Base-by-base conservation (phyloP, 169 alveolate genomes). In the Perkinsus marinus region DNA sequence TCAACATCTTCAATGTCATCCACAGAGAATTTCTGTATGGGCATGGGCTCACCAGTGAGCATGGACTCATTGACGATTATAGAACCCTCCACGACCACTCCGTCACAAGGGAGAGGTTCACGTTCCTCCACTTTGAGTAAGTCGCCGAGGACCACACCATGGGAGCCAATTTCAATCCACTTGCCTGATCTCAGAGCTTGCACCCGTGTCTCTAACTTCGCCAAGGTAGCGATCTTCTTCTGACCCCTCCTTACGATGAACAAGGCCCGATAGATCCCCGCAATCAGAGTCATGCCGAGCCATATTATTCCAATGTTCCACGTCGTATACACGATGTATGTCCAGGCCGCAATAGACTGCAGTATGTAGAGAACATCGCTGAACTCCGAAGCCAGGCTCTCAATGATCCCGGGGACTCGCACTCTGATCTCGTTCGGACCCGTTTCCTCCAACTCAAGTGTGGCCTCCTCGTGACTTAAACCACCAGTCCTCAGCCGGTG, bases 1-100 rank as follows among this genome's bases (percentile, higher is more conserved):
- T 39, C 34, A 0, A 26, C 91, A 57, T 30, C 79, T 57, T 57
- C 7, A 57, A 57, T 16, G 34, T 57, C 79, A 22, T 90, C 91
- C 13, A 90, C 39, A 7, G 91, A 39, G 34, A 90, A 90, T 26
- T 90, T 90, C n/a, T 90, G 91, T 37, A 90, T 90, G 39, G 91
- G 91, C 91, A 90, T 90, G 30, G 91, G 69, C 39, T 90, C 91
- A 0, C 91, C 91, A 0, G 91, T 90, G 30, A 90, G 69, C 43
- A 39, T 90, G 26, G 68, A 37, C 26, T 90, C 91, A 57, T 90
- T 90, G 7, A 90, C 91, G 41, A 90, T 47, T 0, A 90, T 47
- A 0, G 43, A 30, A 39, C 91, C 91, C 0, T 19, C 39, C 0
- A 90, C 36, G 7, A 90, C 39, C 39, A 90, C 91, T 17, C 91